Percentiles rank a stretch among this genome's conserved stretches.
Evolutionary conservation across 2,329 filamentous ascomycete species (phyloP).

Genomic region (Colletotrichum lentis): DNA sequence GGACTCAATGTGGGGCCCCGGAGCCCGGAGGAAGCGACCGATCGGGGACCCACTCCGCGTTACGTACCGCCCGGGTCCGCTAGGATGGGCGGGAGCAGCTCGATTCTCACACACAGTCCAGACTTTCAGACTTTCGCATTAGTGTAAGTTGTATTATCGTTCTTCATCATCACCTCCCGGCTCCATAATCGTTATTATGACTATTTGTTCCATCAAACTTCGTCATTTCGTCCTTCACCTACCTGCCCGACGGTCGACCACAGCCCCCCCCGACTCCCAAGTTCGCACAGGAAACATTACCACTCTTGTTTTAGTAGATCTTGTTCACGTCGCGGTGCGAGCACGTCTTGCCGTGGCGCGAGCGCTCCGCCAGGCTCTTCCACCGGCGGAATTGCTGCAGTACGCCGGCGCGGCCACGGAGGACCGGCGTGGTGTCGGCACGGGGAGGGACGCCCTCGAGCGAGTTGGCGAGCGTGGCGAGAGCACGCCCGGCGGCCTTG

Average conservation of each 20-base stretch:
- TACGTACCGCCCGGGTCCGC: background rate
- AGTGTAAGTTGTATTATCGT: too few relatives aligned
- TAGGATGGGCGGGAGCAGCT: too few relatives aligned
- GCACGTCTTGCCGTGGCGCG: constrained; percentile 35
- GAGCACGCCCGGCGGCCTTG: constrained; percentile 59
- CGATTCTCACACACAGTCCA: too few relatives aligned
- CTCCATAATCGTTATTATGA: too few relatives aligned
- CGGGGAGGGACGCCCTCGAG: constrained; percentile 48
- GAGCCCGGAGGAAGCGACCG: background rate
- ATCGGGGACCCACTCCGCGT: background rate
- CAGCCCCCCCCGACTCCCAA: too few relatives aligned
- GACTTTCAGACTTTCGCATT: too few relatives aligned
- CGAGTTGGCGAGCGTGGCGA: constrained; percentile 53
- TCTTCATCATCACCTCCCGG: too few relatives aligned
- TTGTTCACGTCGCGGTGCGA: constrained; percentile 33
- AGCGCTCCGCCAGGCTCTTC: constrained; percentile 23
- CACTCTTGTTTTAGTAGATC: constrained; percentile 11
- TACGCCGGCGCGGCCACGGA: constrained; percentile 34
- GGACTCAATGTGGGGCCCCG: background rate
- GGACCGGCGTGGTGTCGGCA: constrained; percentile 43
- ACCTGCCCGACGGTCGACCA: too few relatives aligned
- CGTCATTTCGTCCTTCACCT: too few relatives aligned
- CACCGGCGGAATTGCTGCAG: constrained; percentile 33
- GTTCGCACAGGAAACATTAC: background rate
- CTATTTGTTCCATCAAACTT: too few relatives aligned